Conservation (phyloP, 2,329 filamentous ascomycete species). For the Phaeosphaeriaceae sp. region DNA sequence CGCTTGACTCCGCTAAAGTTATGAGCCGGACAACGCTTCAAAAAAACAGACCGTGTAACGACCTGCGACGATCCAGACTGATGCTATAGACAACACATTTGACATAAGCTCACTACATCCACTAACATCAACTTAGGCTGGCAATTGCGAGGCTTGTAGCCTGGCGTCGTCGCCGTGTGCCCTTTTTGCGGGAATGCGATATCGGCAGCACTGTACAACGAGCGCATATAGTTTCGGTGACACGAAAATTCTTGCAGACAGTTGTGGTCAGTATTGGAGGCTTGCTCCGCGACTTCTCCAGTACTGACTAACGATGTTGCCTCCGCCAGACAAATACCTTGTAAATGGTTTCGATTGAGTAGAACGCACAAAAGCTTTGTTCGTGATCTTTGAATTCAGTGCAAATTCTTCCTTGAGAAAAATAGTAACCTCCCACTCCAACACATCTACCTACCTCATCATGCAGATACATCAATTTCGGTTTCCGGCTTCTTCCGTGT, state of each 20-base stretch:
- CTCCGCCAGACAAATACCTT: no score
- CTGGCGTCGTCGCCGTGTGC: background rate
- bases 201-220: slow-evolving; percentile 20
- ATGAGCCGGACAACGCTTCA: slow-evolving; percentile 1
- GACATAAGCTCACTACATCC: background rate
- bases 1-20: background rate
- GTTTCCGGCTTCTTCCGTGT: no score
- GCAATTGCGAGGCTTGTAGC: slow-evolving; percentile 1
- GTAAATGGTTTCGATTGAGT: no score
- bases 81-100: background rate
- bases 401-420: no score
- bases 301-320: no score
- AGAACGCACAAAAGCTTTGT: no score
- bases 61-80: background rate
- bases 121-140: background rate
- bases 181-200: slow-evolving; percentile 13
- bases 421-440: no score
- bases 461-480: no score
- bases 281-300: background rate
- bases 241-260: background rate
- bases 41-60: background rate
- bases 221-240: slow-evolving; percentile 1
- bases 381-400: no score
- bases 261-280: background rate
- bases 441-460: no score